Evolutionary conservation across 805 yeast species (phyloP).

Genomic region (Sugiyamaella chiloensis): DNA sequence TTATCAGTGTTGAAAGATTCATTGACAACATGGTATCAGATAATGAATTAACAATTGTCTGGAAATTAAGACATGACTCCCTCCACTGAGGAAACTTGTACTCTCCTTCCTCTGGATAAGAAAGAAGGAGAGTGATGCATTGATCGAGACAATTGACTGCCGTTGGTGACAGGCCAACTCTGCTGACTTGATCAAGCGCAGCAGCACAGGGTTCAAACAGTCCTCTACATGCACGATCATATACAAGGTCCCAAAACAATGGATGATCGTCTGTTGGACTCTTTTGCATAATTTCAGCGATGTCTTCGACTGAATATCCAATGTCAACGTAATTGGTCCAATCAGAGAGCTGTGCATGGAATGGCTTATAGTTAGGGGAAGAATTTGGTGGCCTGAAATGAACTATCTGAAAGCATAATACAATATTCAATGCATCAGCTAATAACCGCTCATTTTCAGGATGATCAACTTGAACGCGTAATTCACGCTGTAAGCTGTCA

Average conservation of each 20-base stretch:
- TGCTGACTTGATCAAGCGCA: slow-evolving; percentile 11
- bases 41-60: slow-evolving; percentile 18
- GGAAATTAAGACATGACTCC: slow-evolving; percentile 24
- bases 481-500: neutral
- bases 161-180: slow-evolving; percentile 4
- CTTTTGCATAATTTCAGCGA: slow-evolving; percentile 19
- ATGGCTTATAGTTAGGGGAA: slow-evolving; percentile 1
- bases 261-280: slow-evolving; percentile 19
- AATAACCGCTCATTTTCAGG: neutral
- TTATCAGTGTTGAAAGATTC: slow-evolving; percentile 25
- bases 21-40: slow-evolving; percentile 19
- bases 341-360: slow-evolving; percentile 25
- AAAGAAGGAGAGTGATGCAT: slow-evolving; percentile 22
- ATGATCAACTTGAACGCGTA: neutral
- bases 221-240: slow-evolving; percentile 19
- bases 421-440: slow-evolving; percentile 24
- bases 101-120: slow-evolving; percentile 27
- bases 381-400: slow-evolving; percentile 17
- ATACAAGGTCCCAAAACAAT: slow-evolving; percentile 19
- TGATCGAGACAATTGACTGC: slow-evolving; percentile 14
- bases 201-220: slow-evolving; percentile 15
- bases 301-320: slow-evolving; percentile 21
- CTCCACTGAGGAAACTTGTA: slow-evolving; percentile 30
- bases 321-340: slow-evolving; percentile 31
- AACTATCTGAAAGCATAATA: slow-evolving; percentile 24